Evolutionary conservation across 2,329 filamentous ascomycete species (phyloP), one percentile per base, ranked within the genome.

Genomic region (Cercospora citrullina): DNA sequence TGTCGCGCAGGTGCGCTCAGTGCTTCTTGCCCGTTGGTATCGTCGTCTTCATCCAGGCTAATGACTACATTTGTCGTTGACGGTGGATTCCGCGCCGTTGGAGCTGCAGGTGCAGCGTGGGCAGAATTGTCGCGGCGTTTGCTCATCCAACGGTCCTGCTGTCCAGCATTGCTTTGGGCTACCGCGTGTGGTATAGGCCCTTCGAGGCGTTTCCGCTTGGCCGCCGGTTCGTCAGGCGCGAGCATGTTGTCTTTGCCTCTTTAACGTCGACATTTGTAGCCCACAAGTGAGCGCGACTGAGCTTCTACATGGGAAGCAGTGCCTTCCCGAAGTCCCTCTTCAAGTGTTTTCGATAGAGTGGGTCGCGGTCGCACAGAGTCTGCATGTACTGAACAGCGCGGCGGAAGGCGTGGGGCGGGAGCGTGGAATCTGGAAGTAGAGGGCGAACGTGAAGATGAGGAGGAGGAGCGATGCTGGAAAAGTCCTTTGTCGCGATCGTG

Each of bases 71-170:
- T 42, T 21, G 45, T 31, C 45, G 28, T 63, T 30, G 36, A 51
- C 45, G 14, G 26, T 5, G 28, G 5, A 14, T 48, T 23, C 3
- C 12, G 36, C 26, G 60, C 10, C 18, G n/a, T 14, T 5, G 21
- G 12, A 16, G 57, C 30, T 33, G 57, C 57, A n/a, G 18, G 59
- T 45, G 59, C 10, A 61, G 23, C n/a, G 30, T 8, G 30, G 10
- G 21, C 59, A 26, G 59, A 26, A 42, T 18, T 58, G 14, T 57
- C 53, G 21, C 30, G 23, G 23, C 53, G 23, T 57, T 31, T 31
- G 53, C n/a, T 53, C 71, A 72, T 72, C 72, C 72, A 74, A 58
- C 72, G 67, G 48, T 71, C 71, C n/a, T 68, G 55, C 55, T 69
- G 28, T 7, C 69, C 69, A 14, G 64, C 62, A 66, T 73, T 73